phyloP scores from a whole-genome alignment of 768 basidiomycete genomes.

The Trametes maxima region DNA sequence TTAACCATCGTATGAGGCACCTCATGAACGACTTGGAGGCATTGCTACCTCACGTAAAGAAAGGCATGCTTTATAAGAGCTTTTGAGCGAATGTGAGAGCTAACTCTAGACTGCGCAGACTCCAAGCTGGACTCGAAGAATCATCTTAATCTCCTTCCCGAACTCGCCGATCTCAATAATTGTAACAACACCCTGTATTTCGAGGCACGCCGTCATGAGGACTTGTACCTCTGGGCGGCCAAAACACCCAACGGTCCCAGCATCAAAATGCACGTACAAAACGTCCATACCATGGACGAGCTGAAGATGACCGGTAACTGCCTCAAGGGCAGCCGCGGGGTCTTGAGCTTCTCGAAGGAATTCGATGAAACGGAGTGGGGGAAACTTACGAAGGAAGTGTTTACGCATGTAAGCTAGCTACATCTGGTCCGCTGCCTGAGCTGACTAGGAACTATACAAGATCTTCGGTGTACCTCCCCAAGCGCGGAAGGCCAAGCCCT shows the following conservation, averaged over 20 bases:
- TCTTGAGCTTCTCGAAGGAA: conserved; percentile 88
- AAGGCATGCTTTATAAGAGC: conserved; percentile 58
- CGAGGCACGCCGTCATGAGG: conserved; percentile 93
- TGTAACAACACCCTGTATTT: conserved; percentile 98
- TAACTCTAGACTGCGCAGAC: conserved; percentile 51
- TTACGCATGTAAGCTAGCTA: conserved; percentile 72
- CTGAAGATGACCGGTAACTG: conserved; percentile 99
- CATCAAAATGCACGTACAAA: conserved; percentile 97
- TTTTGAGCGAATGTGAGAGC: neutral
- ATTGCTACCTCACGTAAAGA: conserved; percentile 93
- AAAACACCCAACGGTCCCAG: conserved; percentile 98
- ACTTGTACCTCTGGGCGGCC: conserved; percentile 94
- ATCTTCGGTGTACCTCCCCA: conserved; percentile 93
- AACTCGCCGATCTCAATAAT: conserved; percentile 94
- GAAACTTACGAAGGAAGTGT: conserved; percentile 86
- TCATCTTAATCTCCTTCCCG: conserved; percentile 88
- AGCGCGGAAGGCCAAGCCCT: conserved; percentile 92
- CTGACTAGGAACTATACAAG: conserved; percentile 43
- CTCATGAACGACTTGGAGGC: conserved; percentile 93
- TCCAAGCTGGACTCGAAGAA: conserved; percentile 98
- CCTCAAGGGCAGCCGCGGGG: conserved; percentile 89
- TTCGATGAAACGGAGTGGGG: conserved; percentile 92
- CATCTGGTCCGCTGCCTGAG: neutral
- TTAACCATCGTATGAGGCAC: conserved; percentile 96
- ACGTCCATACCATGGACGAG: conserved; percentile 99